Base-by-base conservation (phyloP, 2,329 filamentous ascomycete genomes). In the Zymoseptoria pseudotritici region DNA sequence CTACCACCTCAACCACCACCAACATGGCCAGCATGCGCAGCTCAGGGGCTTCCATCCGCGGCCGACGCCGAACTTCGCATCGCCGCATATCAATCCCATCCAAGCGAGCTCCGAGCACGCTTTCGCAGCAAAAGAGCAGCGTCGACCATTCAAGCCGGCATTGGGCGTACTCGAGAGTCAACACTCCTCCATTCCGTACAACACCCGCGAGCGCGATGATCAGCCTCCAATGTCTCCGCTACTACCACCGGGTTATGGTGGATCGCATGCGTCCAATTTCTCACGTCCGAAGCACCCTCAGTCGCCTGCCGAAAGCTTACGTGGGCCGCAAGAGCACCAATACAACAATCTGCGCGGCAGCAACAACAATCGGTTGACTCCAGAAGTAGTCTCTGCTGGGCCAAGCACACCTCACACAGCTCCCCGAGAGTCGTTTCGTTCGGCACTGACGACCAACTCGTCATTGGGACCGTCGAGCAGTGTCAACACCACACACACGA, bases 401-500 rank as follows among this genome's bases (percentile, higher is more conserved):
- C 22, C 52, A 22, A 74, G 70, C n/a, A 71, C 67, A 13, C 70
- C 70, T 19, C 74, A 42, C 7, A 63, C 67, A 29, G 74, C 81
- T 61, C 72, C 81, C 22, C 78, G 85, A 22, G 79, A 82, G 13
- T 87, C 84, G 63, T 80, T 83, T 64, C 80, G 83, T 57, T 87
- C 85, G 3, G 81, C 79, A 24, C 75, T 84, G 71, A 87, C 85
- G 3, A 83, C 74, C 61, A 72, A 79, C 58, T 86, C 84, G 17
- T 86, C 83, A 68, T 74, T 80, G 50, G 75, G 82, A 55, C 82
- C 82, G 51, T 70, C 78, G 6, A 82, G 83, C 57, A 74, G 78
- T 11, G 83, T 82, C 63, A 82, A 82, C n/a, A 95, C 90, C 1
- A 90, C 93, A 70, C 83, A 90, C 62, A 95, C 90, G 73, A 96